These are phyloP conservation scores for Saccharomyces cerevisiae DNA, from an alignment of 805 yeast species.

Conservation along the genomic window DNA sequence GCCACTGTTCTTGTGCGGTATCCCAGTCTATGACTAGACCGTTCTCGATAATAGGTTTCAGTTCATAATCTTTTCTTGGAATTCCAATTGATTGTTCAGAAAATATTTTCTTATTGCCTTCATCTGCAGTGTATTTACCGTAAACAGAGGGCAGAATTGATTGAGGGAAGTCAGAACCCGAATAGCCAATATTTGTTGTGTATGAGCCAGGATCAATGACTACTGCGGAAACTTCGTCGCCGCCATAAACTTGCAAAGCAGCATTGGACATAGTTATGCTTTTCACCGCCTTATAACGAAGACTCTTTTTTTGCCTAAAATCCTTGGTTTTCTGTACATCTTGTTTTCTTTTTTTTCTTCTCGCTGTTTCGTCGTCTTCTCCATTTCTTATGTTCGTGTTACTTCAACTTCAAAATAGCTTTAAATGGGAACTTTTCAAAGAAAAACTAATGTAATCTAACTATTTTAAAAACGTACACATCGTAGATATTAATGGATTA, in stretches of 20 bases:
- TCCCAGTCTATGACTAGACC: slow-evolving; percentile 79
- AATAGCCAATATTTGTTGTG: slow-evolving; percentile 77
- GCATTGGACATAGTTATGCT: slow-evolving; percentile 26
- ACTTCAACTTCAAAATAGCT: background rate
- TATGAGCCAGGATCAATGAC: slow-evolving; percentile 88
- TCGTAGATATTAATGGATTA: background rate
- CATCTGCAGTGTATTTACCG: slow-evolving; percentile 29
- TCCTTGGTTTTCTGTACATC: background rate
- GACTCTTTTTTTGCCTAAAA: background rate
- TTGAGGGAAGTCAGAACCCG: slow-evolving; percentile 87
- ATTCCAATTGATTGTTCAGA: slow-evolving; percentile 38
- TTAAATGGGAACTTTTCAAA: background rate
- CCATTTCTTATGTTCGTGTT: background rate
- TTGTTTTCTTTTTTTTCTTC: background rate
- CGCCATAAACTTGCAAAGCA: slow-evolving; percentile 48
- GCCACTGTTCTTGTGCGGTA: slow-evolving; percentile 67
- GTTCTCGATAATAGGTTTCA: slow-evolving; percentile 52
- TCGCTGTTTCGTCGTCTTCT: background rate
- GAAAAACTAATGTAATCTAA: background rate
- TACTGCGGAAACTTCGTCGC: slow-evolving; percentile 80
- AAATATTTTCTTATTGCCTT: slow-evolving; percentile 22
- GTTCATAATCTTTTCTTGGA: slow-evolving; percentile 45
- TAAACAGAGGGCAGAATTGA: slow-evolving; percentile 65
- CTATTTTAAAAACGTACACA: background rate
- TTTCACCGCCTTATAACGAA: background rate